A percentile compares a stretch with the other conserved stretches of the same genome.
Evolutionary conservation across 2,329 filamentous ascomycete genomes (phyloP).

Genomic region (Pseudogymnoascus sp.): DNA sequence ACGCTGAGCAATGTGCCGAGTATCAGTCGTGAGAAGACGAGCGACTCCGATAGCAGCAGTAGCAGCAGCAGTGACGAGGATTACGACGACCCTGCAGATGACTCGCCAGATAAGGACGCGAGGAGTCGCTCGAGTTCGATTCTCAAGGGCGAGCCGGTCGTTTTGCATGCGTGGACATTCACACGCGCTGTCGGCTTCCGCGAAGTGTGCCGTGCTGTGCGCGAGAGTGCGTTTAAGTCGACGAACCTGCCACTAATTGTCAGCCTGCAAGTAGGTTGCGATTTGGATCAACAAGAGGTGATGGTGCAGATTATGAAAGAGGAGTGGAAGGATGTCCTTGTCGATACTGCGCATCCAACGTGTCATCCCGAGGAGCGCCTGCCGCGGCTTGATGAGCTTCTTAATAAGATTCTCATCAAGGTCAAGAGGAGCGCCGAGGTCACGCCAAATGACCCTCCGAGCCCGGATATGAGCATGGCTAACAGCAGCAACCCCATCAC

Average conservation of each 20-base stretch:
- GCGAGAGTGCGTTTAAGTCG: conserved; percentile 66
- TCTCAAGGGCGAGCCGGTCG: conserved; percentile 57
- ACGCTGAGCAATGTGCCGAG: not conserved
- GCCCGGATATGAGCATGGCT: conserved; percentile 18
- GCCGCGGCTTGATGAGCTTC: conserved; percentile 62
- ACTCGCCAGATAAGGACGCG: not conserved
- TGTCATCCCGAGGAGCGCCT: conserved; percentile 44
- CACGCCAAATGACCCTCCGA: conserved; percentile 33
- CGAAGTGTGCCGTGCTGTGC: conserved; percentile 73
- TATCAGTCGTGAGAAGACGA: not conserved
- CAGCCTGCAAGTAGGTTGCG: conserved; percentile 84
- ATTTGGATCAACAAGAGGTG: conserved; percentile 71
- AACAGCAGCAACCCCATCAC: not conserved
- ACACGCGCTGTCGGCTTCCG: conserved; percentile 82
- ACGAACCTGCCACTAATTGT: conserved; percentile 80
- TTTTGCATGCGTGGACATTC: conserved; percentile 79
- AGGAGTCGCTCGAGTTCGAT: not conserved
- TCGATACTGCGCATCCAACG: conserved; percentile 47
- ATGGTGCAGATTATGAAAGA: conserved; percentile 95
- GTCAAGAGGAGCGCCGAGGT: conserved; percentile 50
- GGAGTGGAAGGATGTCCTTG: conserved; percentile 68
- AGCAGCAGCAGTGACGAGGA: not conserved
- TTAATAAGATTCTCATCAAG: conserved; percentile 75
- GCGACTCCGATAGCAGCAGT: not conserved
- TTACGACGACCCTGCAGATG: not conserved